These are phyloP conservation scores for Annulohypoxylon nitens DNA, from an alignment of 495 filamentous ascomycete genomes.

Conservation along the genomic window DNA sequence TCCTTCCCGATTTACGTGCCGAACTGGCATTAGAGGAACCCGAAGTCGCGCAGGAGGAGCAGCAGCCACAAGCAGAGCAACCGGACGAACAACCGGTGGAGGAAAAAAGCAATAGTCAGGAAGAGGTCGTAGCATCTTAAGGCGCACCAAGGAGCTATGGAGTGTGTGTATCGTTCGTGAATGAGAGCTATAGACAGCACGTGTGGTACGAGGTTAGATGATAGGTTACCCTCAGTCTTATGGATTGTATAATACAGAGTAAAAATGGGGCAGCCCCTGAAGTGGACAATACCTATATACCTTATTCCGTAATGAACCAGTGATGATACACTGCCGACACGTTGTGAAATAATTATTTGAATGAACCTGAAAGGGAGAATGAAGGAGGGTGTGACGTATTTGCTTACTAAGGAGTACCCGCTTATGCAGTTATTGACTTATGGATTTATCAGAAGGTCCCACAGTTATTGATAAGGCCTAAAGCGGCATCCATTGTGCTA, in stretches of 20 bases:
- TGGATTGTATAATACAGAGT: slow-evolving; percentile 48
- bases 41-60: slow-evolving; percentile 41
- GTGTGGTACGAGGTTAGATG: slow-evolving; percentile 9
- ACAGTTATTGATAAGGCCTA: slow-evolving; percentile 22
- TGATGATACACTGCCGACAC: not conserved
- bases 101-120: slow-evolving; percentile 24
- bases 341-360: not conserved
- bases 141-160: not conserved
- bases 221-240: slow-evolving; percentile 6
- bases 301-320: slow-evolving; percentile 13
- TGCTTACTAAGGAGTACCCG: not conserved
- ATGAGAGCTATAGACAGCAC: slow-evolving; percentile 14
- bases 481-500: not conserved
- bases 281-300: slow-evolving; percentile 20
- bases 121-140: slow-evolving; percentile 21
- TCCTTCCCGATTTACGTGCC: slow-evolving; percentile 79
- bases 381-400: not conserved
- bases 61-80: slow-evolving; percentile 29
- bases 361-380: no score
- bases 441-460: not conserved
- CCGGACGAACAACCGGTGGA: slow-evolving; percentile 5
- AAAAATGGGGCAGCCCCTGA: slow-evolving; percentile 22
- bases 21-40: slow-evolving; percentile 63
- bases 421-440: not conserved
- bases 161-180: slow-evolving; percentile 16